A percentile compares a stretch with the other conserved stretches of the same genome.
Evolutionary conservation across 2,329 filamentous ascomycete genomes (phyloP).

Genomic region (Fusarium veterinarium): DNA sequence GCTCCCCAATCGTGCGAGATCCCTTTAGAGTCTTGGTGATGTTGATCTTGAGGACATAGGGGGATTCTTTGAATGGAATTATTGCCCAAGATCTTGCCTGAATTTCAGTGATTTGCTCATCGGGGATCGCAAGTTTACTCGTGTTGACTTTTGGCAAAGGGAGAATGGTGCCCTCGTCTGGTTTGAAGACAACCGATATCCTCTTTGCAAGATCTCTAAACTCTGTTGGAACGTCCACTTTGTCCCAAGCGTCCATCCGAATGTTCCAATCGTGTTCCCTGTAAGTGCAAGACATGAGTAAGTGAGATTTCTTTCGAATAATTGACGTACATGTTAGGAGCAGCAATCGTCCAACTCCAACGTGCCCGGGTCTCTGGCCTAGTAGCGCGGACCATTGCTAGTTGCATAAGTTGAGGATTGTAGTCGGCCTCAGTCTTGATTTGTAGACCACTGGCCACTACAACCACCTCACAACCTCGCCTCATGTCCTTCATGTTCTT

Average conservation of each 20-base stretch:
- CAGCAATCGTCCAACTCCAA: slow-evolving; percentile 49
- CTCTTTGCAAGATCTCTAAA: slow-evolving; percentile 38
- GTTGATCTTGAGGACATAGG: slow-evolving; percentile 50
- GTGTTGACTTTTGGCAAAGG: slow-evolving; percentile 25
- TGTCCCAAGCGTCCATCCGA: slow-evolving; percentile 44
- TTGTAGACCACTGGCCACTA: slow-evolving; percentile 34
- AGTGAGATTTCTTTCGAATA: not conserved
- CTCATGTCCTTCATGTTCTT: slow-evolving; percentile 13
- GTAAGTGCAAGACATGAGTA: slow-evolving; percentile 14
- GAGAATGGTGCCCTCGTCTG: slow-evolving; percentile 15
- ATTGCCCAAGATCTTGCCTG: slow-evolving; percentile 44
- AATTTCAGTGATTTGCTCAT: slow-evolving; percentile 30
- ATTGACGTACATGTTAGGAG: slow-evolving; percentile 51
- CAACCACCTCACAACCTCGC: slow-evolving; percentile 34
- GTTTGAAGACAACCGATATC: slow-evolving; percentile 31
- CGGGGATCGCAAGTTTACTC: slow-evolving; percentile 9
- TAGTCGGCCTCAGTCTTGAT: slow-evolving; percentile 38
- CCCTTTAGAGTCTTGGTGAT: slow-evolving; percentile 46
- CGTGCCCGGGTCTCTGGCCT: slow-evolving; percentile 38
- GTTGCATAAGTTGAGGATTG: slow-evolving; percentile 11
- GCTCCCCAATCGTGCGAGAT: slow-evolving; percentile 5
- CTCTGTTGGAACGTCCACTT: slow-evolving; percentile 27
- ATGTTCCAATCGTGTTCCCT: slow-evolving; percentile 53
- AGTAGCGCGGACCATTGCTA: slow-evolving; percentile 40
- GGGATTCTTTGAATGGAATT: slow-evolving; percentile 47